Evolutionary conservation across 139 green algal species (phyloP).

Genomic region (Ettlia oleoabundans): DNA sequence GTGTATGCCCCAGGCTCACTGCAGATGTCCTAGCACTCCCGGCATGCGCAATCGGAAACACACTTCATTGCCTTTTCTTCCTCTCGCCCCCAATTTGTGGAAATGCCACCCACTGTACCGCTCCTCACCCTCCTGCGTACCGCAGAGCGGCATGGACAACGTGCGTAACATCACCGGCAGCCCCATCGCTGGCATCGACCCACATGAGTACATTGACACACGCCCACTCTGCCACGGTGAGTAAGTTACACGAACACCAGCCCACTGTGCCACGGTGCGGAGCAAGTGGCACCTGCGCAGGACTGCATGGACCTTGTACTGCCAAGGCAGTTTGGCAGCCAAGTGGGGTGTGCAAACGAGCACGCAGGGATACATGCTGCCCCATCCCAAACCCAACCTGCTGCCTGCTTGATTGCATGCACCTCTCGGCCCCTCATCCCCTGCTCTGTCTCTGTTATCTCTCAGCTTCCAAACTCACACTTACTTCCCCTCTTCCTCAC

Average conservation of each 20-base stretch:
- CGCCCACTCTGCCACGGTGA: constrained; percentile 58
- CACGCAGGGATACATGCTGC: neutral
- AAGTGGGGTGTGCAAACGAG: too few species aligned
- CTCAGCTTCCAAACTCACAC: neutral
- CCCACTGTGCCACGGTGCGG: too few species aligned
- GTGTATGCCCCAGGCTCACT: too few species aligned
- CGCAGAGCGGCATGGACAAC: constrained; percentile 93
- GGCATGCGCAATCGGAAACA: too few species aligned
- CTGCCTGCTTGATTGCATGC: neutral
- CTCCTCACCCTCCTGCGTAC: neutral
- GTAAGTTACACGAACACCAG: neutral
- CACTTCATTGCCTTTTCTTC: neutral
- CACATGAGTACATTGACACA: constrained; percentile 93
- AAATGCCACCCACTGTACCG: neutral
- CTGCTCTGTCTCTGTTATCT: neutral
- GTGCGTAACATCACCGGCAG: constrained; percentile 94
- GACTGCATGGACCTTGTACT: too few species aligned
- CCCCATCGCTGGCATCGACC: constrained; percentile 89
- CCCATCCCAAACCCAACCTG: neutral
- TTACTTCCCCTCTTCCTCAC: neutral
- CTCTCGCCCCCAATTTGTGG: neutral
- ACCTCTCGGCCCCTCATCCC: too few species aligned
- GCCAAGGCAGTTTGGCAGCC: too few species aligned
- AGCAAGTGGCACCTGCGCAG: too few species aligned
- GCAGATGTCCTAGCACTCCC: too few species aligned